Base-by-base conservation (phyloP, 352 stramenopile species). In the Phytophthora palmivora region DNA sequence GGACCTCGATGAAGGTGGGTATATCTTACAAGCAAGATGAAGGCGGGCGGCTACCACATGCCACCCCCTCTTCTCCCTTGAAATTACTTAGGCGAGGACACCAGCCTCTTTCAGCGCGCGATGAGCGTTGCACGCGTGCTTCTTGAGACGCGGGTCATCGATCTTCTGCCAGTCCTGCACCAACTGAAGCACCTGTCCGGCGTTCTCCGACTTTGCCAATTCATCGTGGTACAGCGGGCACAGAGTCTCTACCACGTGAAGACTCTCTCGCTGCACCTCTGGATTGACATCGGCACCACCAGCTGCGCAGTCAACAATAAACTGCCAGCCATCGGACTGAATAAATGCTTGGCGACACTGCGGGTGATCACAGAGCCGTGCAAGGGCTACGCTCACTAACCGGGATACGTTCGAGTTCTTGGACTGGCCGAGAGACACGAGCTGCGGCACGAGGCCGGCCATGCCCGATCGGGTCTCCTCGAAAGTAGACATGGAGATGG, bases 181-280 rank as follows among this genome's bases (percentile, higher is more conserved):
- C 41, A 95, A 65, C 18, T 67, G 36, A 28, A 95, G 66, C 32
- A 95, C 82, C 18, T 85, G 75, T 10, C 50, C 57, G 16, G 86
- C 82, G 36, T 66, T 85, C 15, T 74, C 64, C 9, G 86, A 79
- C 58, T 91, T 89, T 57, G 84, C 78, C 42, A 94, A 69, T 53
- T 95, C 84, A 43, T 92, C 80, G 38, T 89, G 80, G 61, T 94
- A 95, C 64, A 92, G 58, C 63, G 84, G 78, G 38, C 87, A 94
- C 47, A 95, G 78, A 55, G 75, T 90, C 74, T 92, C 84, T 78
- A 95, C 82, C 61, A 95, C 84, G 74, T 88, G 84, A 58, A 95
- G 82, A 74, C 87, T 94, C 55, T 91, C 84, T 47, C 87, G 83
- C 58, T 95, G 87, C 59, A 92, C 77, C 38, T 95, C 87, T 7